A percentile compares a stretch with the other conserved stretches of the same genome.
Evolutionary conservation across 164 flowering plant species (phyloP).

Genomic region (Vitis amurensis): DNA sequence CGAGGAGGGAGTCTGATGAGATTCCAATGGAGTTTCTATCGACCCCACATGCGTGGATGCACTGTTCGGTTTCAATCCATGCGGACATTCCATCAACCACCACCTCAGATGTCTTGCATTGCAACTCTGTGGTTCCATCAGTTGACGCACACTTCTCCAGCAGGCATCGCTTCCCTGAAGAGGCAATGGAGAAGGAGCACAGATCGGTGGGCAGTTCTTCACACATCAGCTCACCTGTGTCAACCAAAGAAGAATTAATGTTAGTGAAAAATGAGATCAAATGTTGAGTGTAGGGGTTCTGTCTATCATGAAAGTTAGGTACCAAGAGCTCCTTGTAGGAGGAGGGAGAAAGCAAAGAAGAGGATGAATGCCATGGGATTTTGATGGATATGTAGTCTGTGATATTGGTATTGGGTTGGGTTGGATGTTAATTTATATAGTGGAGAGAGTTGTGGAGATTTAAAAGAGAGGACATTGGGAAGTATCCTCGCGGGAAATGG

Average conservation of each 20-base stretch:
- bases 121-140: constrained; percentile 10
- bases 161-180: constrained; percentile 33
- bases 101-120: constrained; percentile 41
- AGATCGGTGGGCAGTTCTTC: constrained; percentile 23
- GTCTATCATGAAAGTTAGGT: too few species aligned
- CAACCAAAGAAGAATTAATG: not conserved
- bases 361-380: not conserved
- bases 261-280: not conserved
- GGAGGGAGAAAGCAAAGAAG: constrained; percentile 13
- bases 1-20: constrained; percentile 37
- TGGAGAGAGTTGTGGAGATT: too few species aligned
- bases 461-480: too few species aligned
- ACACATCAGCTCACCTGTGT: constrained; percentile 26
- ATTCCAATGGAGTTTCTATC: constrained; percentile 34
- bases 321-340: constrained; percentile 25
- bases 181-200: constrained; percentile 30
- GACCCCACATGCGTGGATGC: constrained; percentile 34
- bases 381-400: too few species aligned
- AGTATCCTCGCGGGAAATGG: too few species aligned
- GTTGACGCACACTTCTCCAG: constrained; percentile 23
- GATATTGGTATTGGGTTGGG: too few species aligned
- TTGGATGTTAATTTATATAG: too few species aligned
- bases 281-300: not conserved
- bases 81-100: constrained; percentile 10
- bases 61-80: constrained; percentile 31